Conservation (phyloP, 164 flowering plant genomes). For the Vitis cinerea region DNA sequence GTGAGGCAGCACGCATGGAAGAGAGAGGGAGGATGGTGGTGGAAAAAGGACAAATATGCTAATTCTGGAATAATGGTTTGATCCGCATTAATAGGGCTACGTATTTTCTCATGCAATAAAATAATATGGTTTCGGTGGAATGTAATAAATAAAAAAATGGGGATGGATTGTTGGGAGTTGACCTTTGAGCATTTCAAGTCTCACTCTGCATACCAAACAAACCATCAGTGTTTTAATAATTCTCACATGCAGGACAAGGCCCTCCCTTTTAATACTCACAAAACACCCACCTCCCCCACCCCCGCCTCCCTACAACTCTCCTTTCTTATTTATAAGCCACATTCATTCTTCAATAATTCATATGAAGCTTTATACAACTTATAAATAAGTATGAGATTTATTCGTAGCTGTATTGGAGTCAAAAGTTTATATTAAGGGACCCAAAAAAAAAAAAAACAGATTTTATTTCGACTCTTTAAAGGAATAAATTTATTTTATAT, state of each 20-base stretch:
- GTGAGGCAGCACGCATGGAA: too few relatives aligned
- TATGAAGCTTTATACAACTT: too few relatives aligned
- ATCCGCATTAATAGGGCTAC: conserved; percentile 14
- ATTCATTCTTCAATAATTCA: background rate
- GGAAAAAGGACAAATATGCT: conserved; percentile 18
- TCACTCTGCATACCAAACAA: conserved; percentile 6
- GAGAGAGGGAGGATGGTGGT: background rate
- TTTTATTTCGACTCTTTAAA: too few relatives aligned
- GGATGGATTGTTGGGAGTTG: conserved; percentile 7
- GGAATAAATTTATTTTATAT: too few relatives aligned
- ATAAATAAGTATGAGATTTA: too few relatives aligned
- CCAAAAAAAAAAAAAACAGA: too few relatives aligned
- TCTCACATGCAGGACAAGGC: conserved; percentile 1
- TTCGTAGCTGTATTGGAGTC: too few relatives aligned
- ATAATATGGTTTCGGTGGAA: background rate
- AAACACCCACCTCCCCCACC: background rate
- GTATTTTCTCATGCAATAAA: conserved; percentile 9
- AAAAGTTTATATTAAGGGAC: too few relatives aligned
- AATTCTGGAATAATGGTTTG: conserved; percentile 19
- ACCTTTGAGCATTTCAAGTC: conserved; percentile 9
- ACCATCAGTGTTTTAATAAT: background rate
- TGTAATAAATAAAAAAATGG: background rate
- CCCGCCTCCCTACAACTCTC: too few relatives aligned
- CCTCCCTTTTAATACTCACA: background rate
- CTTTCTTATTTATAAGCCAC: background rate